phyloP scores from a whole-genome alignment of 176 grass and related monocot species.

The Oryza longistaminata region DNA sequence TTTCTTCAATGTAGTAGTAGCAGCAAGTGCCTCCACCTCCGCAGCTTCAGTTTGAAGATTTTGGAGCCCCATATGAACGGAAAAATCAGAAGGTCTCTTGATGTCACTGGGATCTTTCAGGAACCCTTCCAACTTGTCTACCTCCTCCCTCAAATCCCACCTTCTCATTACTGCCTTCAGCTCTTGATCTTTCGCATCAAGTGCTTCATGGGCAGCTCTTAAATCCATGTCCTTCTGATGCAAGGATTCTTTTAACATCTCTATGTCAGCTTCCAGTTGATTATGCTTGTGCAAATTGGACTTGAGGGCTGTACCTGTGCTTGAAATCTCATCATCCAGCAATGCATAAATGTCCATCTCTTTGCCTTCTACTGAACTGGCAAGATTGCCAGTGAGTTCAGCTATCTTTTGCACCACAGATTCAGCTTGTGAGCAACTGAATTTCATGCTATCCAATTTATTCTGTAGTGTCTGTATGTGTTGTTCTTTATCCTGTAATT shows the following conservation, averaged over 20 bases:
- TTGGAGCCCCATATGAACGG: slow-evolving; percentile 19
- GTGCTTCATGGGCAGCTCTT: slow-evolving; percentile 36
- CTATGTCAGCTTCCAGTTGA: slow-evolving; percentile 62
- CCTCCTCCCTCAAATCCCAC: slow-evolving; percentile 44
- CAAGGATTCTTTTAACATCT: slow-evolving; percentile 53
- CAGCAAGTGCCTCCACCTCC: slow-evolving; percentile 49
- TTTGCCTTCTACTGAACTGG: slow-evolving; percentile 46
- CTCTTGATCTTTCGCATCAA: slow-evolving; percentile 61
- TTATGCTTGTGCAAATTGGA: slow-evolving; percentile 53
- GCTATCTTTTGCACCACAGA: slow-evolving; percentile 55
- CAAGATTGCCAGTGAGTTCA: slow-evolving; percentile 57
- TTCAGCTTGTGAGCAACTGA: slow-evolving; percentile 56
- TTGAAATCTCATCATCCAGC: slow-evolving; percentile 53
- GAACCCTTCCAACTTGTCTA: slow-evolving; percentile 43
- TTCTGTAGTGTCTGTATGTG: slow-evolving; percentile 40
- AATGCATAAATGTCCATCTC: slow-evolving; percentile 40
- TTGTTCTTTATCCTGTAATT: slow-evolving; percentile 58
- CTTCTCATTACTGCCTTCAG: slow-evolving; percentile 43
- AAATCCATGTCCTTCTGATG: slow-evolving; percentile 53
- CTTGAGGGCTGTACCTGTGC: slow-evolving; percentile 37
- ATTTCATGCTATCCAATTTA: slow-evolving; percentile 49
- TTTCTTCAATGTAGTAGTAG: slow-evolving; percentile 41
- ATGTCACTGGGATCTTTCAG: slow-evolving; percentile 21
- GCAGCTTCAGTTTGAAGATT: slow-evolving; percentile 37
- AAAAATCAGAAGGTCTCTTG: slow-evolving; percentile 9